Conservation (phyloP, 2,329 filamentous ascomycete genomes). For the Cordyceps cateniannulata region DNA sequence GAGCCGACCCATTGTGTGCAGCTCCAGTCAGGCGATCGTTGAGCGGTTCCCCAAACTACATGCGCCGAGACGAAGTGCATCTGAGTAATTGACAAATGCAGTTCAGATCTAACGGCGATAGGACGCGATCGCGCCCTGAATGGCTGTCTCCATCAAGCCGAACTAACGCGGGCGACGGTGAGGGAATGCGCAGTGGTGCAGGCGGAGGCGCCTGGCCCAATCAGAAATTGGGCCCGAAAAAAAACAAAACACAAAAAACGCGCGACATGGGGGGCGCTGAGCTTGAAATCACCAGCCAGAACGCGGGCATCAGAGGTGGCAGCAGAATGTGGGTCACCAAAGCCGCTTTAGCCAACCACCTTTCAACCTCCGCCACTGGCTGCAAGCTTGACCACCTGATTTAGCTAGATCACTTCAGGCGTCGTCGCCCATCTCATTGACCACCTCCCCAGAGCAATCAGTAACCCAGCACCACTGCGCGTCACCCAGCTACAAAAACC, state of each 20-base stretch:
- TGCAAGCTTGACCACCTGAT: slow-evolving; percentile 4
- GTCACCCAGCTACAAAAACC: slow-evolving; percentile 58
- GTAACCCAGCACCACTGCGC: slow-evolving; percentile 44
- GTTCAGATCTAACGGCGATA: slow-evolving; percentile 11
- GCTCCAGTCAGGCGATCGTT: neutral
- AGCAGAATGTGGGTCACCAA: neutral
- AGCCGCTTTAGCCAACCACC: slow-evolving; percentile 5
- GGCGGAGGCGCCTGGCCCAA: slow-evolving; percentile 6
- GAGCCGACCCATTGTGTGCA: neutral
- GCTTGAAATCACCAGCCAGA: slow-evolving; percentile 9
- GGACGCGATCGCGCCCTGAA: slow-evolving; percentile 9
- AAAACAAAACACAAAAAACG: slow-evolving; percentile 13
- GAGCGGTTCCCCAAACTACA: neutral
- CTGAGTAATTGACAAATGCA: neutral
- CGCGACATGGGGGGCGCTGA: slow-evolving; percentile 6
- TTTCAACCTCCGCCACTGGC: neutral
- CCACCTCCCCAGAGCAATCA: slow-evolving; percentile 39
- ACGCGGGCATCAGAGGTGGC: neutral
- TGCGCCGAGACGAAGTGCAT: neutral
- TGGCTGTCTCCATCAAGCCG: slow-evolving; percentile 2
- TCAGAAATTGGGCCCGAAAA: slow-evolving; percentile 13
- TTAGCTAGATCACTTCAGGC: slow-evolving; percentile 13
- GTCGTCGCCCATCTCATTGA: slow-evolving; percentile 6
- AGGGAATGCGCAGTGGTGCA: neutral
- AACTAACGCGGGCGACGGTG: neutral